A percentile compares a stretch with the other conserved stretches of the same genome.
These are phyloP conservation scores for Ceratocystis diversiconidia DNA, from an alignment of 2,329 filamentous ascomycete genomes.

Conservation along the genomic window DNA sequence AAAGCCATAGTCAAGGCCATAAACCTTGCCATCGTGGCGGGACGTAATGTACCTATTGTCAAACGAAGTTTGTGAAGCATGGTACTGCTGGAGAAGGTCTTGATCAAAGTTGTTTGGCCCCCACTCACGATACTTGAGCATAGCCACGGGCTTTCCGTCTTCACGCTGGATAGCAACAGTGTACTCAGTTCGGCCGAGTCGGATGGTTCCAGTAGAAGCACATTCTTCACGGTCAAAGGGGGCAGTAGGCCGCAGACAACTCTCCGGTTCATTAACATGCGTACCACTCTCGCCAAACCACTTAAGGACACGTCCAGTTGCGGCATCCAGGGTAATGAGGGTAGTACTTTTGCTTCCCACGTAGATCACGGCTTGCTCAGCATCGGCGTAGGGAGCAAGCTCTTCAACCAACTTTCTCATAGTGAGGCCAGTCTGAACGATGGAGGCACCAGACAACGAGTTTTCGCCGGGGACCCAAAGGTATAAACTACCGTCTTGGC, in stretches of 20 bases:
- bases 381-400: slow-evolving; percentile 59
- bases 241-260: slow-evolving; percentile 56
- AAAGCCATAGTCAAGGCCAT: slow-evolving; percentile 54
- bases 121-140: slow-evolving; percentile 89
- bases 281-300: slow-evolving; percentile 66
- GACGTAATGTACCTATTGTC: slow-evolving; percentile 84
- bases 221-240: slow-evolving; percentile 62
- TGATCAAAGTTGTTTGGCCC: slow-evolving; percentile 78
- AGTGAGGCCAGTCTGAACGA: slow-evolving; percentile 54
- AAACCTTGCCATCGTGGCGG: slow-evolving; percentile 68
- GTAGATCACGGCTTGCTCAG: slow-evolving; percentile 68
- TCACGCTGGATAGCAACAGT: slow-evolving; percentile 70
- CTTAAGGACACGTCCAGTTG: slow-evolving; percentile 67
- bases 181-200: slow-evolving; percentile 78
- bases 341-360: slow-evolving; percentile 84
- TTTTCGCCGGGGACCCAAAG: slow-evolving; percentile 56
- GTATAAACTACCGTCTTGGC: slow-evolving; percentile 71
- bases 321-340: slow-evolving; percentile 77
- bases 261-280: slow-evolving; percentile 54
- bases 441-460: slow-evolving; percentile 24
- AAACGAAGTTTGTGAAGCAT: slow-evolving; percentile 43
- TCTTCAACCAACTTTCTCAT: slow-evolving; percentile 84
- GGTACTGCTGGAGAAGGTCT: slow-evolving; percentile 73
- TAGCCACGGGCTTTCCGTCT: slow-evolving; percentile 65
- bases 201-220: slow-evolving; percentile 64